Evolutionary conservation across 2,329 filamentous ascomycete genomes (phyloP), one percentile per base, ranked within the genome.

Genomic region (Neofusicoccum sp.): DNA sequence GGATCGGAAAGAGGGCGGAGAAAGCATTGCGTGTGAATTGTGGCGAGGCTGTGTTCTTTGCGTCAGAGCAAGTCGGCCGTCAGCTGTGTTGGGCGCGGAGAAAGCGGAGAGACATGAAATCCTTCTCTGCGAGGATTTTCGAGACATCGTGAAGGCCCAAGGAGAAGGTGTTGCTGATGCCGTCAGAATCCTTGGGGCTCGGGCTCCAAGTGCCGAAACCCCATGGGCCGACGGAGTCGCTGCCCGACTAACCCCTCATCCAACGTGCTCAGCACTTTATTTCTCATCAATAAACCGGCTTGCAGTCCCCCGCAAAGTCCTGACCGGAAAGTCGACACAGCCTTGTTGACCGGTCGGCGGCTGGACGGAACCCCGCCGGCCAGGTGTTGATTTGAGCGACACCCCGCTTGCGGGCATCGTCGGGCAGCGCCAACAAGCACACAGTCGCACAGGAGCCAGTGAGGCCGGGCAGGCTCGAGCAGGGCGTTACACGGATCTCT

Each of bases 271-370:
- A 22, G 29, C 29, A 8, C 22, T 33, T 12, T 37, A 56, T 56
- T 56, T 44, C 11, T 36, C 11, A 58, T n/a, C 22, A 22, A 22
- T 22, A 22, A 22, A 22, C 22, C 22, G 22, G 22, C 22, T 22
- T 22, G 22, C 22, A 22, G 22, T 22, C 54, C 29, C 6, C 31
- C 9, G 41, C 29, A 58, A 47, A 58, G 41, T 28, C 37, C 34
- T 58, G 54, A 58, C 54, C 54, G 54, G 54, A 5, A 14, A 8
- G 2, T 8, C 4, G 11, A 4, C 29, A n/a, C 31, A 41, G 41
- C 54, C 39, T 58, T 34, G 36, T 36, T 58, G 54, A 58, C 54
- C 54, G 54, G 54, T 58, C 14, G 31, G 54, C 31, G 41, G 31
- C 41, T 36, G 11, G 12, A 34, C 29, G 54, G 37, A 22, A 34